Percentiles rank a stretch among this genome's conserved stretches.
Evolutionary conservation across 441 rosid genomes (phyloP).

Genomic region (Isatis lusitanica): DNA sequence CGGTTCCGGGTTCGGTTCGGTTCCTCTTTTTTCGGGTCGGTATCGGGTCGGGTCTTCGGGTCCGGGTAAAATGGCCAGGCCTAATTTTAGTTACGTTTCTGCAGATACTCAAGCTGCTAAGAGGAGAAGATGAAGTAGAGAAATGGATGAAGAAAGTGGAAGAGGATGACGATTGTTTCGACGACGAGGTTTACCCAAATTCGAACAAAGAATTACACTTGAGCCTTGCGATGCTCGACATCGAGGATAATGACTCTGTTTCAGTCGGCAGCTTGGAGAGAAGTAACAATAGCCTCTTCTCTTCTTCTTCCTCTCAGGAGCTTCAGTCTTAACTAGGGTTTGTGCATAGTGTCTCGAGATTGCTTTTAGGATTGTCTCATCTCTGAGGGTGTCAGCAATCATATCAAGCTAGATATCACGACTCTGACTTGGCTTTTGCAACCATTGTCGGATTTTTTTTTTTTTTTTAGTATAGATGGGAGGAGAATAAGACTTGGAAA

Average conservation of each 20-base stretch:
- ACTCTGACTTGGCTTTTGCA: slow-evolving; percentile 14
- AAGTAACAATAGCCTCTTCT: slow-evolving; percentile 41
- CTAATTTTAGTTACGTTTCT: slow-evolving; percentile 8
- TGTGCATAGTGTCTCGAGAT: neutral
- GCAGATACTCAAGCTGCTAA: slow-evolving; percentile 64
- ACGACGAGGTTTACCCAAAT: slow-evolving; percentile 79
- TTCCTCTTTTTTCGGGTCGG: too few relatives aligned
- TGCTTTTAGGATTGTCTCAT: slow-evolving; percentile 8
- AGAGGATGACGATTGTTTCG: slow-evolving; percentile 48
- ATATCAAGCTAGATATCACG: neutral
- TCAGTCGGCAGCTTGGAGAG: slow-evolving; percentile 66
- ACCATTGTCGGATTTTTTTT: slow-evolving; percentile 15
- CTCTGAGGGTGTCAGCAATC: neutral
- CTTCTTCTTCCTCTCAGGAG: slow-evolving; percentile 55
- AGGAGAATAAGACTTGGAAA: slow-evolving; percentile 11
- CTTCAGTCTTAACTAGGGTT: slow-evolving; percentile 25
- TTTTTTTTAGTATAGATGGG: slow-evolving; percentile 8
- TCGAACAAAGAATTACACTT: slow-evolving; percentile 60
- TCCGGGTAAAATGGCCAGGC: too few relatives aligned
- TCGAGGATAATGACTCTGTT: slow-evolving; percentile 52
- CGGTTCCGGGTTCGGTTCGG: too few relatives aligned
- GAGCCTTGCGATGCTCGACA: slow-evolving; percentile 71
- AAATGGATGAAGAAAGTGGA: slow-evolving; percentile 39
- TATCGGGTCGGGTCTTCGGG: too few relatives aligned
- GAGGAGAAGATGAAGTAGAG: slow-evolving; percentile 48